Conservation (phyloP, 805 yeast genomes). For the Metschnikowia shivogae region DNA sequence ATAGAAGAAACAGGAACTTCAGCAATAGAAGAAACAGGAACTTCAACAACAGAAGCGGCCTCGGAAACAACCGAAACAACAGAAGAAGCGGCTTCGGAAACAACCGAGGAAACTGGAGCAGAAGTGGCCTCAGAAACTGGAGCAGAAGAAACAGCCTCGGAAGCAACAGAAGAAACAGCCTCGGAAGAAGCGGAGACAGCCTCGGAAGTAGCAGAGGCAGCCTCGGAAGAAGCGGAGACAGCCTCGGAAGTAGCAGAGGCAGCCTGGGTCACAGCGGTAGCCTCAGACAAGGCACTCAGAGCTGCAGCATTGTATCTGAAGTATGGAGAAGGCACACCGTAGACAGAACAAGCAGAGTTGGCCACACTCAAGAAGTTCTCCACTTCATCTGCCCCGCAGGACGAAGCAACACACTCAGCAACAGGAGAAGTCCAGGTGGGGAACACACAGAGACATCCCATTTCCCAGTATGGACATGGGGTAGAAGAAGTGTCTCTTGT, state of each 20-base stretch:
- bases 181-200: not conserved
- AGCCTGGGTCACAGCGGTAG: conserved; percentile 4
- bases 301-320: conserved; percentile 14
- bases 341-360: conserved; percentile 11
- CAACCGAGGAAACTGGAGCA: not conserved
- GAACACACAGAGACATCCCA: conserved; percentile 16
- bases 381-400: conserved; percentile 10
- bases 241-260: not conserved
- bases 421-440: conserved; percentile 8
- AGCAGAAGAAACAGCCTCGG: not conserved
- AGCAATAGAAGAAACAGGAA: not conserved
- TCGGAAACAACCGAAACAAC: too few species aligned
- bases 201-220: not conserved
- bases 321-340: conserved; percentile 17
- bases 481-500: conserved; percentile 6
- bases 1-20: not conserved
- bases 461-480: conserved; percentile 16
- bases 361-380: conserved; percentile 9
- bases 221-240: not conserved
- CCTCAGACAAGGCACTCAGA: conserved; percentile 1
- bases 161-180: not conserved
- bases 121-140: not conserved
- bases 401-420: conserved; percentile 11
- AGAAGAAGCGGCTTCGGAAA: not conserved
- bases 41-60: not conserved